A percentile compares a stretch with the other conserved stretches of the same genome.
Conservation (phyloP, 1,139 yeast species). For the Geotrichum europaeum region DNA sequence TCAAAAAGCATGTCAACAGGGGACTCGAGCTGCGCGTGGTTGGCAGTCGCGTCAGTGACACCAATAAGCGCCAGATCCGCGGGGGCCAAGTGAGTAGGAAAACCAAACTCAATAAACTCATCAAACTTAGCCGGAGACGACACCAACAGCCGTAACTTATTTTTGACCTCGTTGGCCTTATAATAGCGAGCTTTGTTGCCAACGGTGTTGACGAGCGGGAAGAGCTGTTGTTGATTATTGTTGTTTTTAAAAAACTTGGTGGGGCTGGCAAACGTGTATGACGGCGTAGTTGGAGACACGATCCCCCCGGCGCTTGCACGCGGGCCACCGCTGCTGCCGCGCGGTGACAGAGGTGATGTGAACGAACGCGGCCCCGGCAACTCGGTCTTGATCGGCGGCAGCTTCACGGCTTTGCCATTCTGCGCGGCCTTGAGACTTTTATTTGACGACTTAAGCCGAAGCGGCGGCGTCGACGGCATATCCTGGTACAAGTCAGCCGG, state of each 20-base stretch:
- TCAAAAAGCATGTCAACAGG: neutral
- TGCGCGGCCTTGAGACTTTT: neutral
- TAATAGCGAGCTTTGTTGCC: slow-evolving; percentile 17
- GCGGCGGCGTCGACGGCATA: slow-evolving; percentile 6
- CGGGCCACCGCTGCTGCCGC: neutral
- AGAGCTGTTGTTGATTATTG: neutral
- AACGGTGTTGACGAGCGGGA: neutral
- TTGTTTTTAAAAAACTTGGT: neutral
- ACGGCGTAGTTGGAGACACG: neutral
- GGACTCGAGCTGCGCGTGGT: neutral
- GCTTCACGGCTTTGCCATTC: neutral
- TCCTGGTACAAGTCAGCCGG: neutral
- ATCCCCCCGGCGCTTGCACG: neutral
- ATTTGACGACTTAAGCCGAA: slow-evolving; percentile 2
- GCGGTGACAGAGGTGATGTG: slow-evolving; percentile 2
- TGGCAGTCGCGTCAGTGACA: neutral
- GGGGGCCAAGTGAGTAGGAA: slow-evolving; percentile 23
- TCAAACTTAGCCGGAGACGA: slow-evolving; percentile 25
- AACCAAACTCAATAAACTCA: slow-evolving; percentile 30
- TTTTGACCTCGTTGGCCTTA: slow-evolving; percentile 24
- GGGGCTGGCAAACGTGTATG: neutral
- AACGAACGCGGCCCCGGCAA: neutral
- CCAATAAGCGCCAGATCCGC: slow-evolving; percentile 14
- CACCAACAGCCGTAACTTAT: slow-evolving; percentile 24
- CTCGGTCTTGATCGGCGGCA: slow-evolving; percentile 6